Base-by-base conservation (phyloP, 805 yeast species). In the Wickerhamomyces rabaulensis region DNA sequence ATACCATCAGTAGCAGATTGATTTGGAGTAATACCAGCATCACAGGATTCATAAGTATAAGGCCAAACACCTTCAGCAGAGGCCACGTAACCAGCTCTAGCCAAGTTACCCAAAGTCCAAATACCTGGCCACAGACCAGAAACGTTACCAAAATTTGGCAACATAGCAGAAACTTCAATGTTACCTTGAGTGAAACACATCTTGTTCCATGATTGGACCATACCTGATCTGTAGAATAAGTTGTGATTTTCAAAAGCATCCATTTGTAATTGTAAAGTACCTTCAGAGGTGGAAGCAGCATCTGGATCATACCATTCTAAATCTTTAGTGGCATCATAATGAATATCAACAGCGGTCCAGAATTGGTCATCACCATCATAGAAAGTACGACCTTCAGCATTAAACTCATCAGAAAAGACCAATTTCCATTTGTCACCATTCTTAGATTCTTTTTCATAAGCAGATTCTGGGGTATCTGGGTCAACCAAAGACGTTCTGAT, bases 401-500 rank as follows among this genome's bases (percentile, higher is more conserved):
- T 68, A 53, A 74, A 74, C 52, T 74, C 79, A 51, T 74, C 79
- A n/a, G 74, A 68, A 51, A 74, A 74, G 0, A 72, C 75, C 53
- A 74, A 59, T 5, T 52, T 52, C 77, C 77, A 73, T 1, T 45
- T 48, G 7, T 64, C 63, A 3, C 76, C 76, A 41, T 58, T 63
- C 42, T 46, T 54, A 4, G 63, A 57, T 9, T 42, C 54, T 47
- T 74, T 76, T 0, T 75, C 69, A 38, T 47, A 44, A 5, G 75
- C 78, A 1, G 59, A 58, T 3, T 50, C 37, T 0, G 92, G 94
- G 3, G 94, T 86, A 58, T 86, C 94, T 3, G 80, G 78, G 58
- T 87, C 95, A 15, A 87, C 67, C 40, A 86, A 65, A n/a, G 63
- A 51, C 0, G 84, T 71, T 52, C 94, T 68, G 44, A 85, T 73